Evolutionary conservation across 768 basidiomycete genomes (phyloP).

Genomic region (Zangia roseola): DNA sequence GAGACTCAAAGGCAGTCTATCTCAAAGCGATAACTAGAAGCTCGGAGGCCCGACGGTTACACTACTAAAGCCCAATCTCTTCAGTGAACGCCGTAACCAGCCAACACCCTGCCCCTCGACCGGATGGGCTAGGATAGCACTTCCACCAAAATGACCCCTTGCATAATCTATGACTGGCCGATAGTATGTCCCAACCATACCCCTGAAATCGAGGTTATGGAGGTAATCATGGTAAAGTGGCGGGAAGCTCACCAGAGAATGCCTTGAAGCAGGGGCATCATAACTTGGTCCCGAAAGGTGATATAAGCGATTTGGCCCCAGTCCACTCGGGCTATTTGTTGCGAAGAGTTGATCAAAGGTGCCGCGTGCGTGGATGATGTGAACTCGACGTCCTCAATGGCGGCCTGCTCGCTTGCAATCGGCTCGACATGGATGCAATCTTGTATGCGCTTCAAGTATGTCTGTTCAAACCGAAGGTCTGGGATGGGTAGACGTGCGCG

Average conservation of each 20-base stretch:
- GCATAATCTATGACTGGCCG: slow-evolving; percentile 27
- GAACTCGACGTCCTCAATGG: slow-evolving; percentile 21
- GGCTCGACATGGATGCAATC: slow-evolving; percentile 47
- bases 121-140: slow-evolving; percentile 8
- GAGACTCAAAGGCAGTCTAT: not conserved
- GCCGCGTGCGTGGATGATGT: slow-evolving; percentile 26
- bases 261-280: slow-evolving; percentile 68
- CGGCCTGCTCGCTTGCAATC: slow-evolving; percentile 20
- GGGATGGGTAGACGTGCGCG: slow-evolving; percentile 59
- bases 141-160: slow-evolving; percentile 16
- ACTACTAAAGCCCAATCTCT: slow-evolving; percentile 28
- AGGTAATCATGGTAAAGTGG: not conserved
- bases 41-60: slow-evolving; percentile 27
- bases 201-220: slow-evolving; percentile 20
- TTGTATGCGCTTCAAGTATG: slow-evolving; percentile 61
- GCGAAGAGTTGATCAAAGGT: slow-evolving; percentile 29
- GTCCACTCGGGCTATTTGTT: slow-evolving; percentile 43
- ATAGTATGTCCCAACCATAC: slow-evolving; percentile 33
- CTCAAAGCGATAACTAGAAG: slow-evolving; percentile 9
- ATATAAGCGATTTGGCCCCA: slow-evolving; percentile 64
- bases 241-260: slow-evolving; percentile 52
- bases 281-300: slow-evolving; percentile 65
- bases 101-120: slow-evolving; percentile 31
- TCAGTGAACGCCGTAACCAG: slow-evolving; percentile 31
- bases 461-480: slow-evolving; percentile 75